These are phyloP conservation scores for Trichomonascaceae sp. DNA, from an alignment of 1,139 yeast genomes.

Conservation along the genomic window DNA sequence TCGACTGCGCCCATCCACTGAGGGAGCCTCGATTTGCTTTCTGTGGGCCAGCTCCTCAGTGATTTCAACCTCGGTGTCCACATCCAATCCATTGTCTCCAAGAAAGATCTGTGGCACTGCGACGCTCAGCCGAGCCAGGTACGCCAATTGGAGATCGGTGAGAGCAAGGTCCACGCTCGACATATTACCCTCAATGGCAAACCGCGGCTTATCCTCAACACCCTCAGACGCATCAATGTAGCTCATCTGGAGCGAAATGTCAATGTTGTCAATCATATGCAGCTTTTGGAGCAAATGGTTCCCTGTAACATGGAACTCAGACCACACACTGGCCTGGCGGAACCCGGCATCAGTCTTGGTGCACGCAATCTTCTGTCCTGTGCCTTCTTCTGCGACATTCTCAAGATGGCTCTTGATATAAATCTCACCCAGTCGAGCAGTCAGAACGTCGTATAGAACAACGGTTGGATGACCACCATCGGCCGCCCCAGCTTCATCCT, in stretches of 20 bases:
- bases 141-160: slow-evolving; percentile 66
- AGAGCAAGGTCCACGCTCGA: slow-evolving; percentile 54
- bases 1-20: background rate
- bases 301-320: slow-evolving; percentile 39
- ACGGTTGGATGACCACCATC: no score
- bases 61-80: slow-evolving; percentile 48
- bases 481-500: slow-evolving; percentile 30
- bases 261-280: slow-evolving; percentile 59
- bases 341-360: slow-evolving; percentile 54
- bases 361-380: background rate
- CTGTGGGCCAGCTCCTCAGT: slow-evolving; percentile 19
- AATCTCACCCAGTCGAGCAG: slow-evolving; percentile 73
- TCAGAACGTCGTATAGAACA: no score
- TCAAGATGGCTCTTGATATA: slow-evolving; percentile 53
- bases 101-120: slow-evolving; percentile 47
- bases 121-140: slow-evolving; percentile 42
- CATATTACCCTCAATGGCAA: slow-evolving; percentile 44
- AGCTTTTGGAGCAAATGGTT: slow-evolving; percentile 37
- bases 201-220: slow-evolving; percentile 36
- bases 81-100: slow-evolving; percentile 32
- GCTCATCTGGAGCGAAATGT: slow-evolving; percentile 48
- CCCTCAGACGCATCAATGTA: slow-evolving; percentile 31
- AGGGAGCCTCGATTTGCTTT: slow-evolving; percentile 11
- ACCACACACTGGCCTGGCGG: slow-evolving; percentile 51
- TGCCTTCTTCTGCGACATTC: slow-evolving; percentile 17